Base-by-base conservation (phyloP, 2,329 filamentous ascomycete species). In the Cercospora zeina region DNA sequence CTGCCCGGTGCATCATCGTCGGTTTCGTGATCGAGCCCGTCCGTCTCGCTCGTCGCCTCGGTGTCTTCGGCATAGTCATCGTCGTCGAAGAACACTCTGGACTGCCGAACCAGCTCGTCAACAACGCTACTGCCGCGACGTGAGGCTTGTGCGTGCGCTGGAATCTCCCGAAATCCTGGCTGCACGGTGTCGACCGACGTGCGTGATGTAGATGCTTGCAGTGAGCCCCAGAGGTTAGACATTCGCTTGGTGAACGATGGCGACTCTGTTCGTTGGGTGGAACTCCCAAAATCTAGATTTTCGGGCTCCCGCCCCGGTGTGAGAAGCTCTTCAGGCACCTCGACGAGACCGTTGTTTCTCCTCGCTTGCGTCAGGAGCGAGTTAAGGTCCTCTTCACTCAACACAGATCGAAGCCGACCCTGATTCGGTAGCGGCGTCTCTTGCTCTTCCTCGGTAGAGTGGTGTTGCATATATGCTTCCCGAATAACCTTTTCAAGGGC, bases 401-500 rank as follows among this genome's bases (percentile, higher is more conserved):
- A 69, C 5, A 79, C 72, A 58, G 73, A 76, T 8, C 69, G 59
- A n/a, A 74, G 49, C 19, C 59, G 65, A 62, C 54, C 61, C 63
- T 55, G 59, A 54, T 66, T 33, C 55, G 62, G 31, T 3, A 65
- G 73, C 45, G 56, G 78, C 11, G 56, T 75, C 10, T 37, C 9
- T 74, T 69, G 57, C 39, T 50, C 53, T 70, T 67, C 56, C 34
- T 71, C 68, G 11, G 67, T 42, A 4, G 74, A 74, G 42, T 75
- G 60, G 2, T 76, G 78, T 21, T 76, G 74, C n/a, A 77, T 74
- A 1, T 86, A 74, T 2, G 85, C 85, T 66, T 84, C 77, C 64
- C 85, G 80, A 54, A 88, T 85, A 7, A 85, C 73, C 54, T 87
- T 82, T 77, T 99, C 95, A 8, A 97, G 81, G 70, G 90, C 91